Evolutionary conservation across 2,329 filamentous ascomycete genomes (phyloP).

Genomic region (Cucurbitaria berberidis): DNA sequence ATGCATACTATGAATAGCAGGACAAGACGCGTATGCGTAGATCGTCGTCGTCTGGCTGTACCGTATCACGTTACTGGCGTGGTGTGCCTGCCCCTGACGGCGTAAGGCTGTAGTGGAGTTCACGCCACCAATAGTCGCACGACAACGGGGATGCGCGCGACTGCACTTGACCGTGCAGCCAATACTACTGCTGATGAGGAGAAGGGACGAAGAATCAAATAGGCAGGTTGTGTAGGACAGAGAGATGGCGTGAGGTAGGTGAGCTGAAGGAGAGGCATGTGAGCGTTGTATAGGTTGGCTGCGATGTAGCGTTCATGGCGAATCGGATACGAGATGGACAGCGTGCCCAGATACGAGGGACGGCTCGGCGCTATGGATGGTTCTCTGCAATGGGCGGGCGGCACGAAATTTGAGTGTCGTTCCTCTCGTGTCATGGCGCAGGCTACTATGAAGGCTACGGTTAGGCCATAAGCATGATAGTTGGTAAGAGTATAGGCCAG

Average conservation of each 20-base stretch:
- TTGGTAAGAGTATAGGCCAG: no score
- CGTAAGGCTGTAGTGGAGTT: neutral
- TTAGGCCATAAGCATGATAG: no score
- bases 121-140: neutral
- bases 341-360: slow-evolving; percentile 1
- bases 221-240: neutral
- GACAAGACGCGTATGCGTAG: neutral
- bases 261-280: neutral
- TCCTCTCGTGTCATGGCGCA: neutral
- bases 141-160: neutral
- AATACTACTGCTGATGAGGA: neutral
- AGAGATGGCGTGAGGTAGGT: neutral
- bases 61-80: no score
- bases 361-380: neutral
- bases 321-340: no score
- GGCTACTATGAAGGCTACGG: neutral
- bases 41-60: no score
- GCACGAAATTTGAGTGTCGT: neutral
- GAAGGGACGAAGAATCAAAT: neutral
- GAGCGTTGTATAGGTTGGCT: no score
- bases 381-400: neutral
- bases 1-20: neutral
- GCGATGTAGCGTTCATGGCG: no score
- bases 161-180: neutral
- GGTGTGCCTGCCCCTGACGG: neutral